These are phyloP conservation scores for Hymenoscyphus occultus DNA, from an alignment of 2,329 filamentous ascomycete genomes.

Conservation along the genomic window DNA sequence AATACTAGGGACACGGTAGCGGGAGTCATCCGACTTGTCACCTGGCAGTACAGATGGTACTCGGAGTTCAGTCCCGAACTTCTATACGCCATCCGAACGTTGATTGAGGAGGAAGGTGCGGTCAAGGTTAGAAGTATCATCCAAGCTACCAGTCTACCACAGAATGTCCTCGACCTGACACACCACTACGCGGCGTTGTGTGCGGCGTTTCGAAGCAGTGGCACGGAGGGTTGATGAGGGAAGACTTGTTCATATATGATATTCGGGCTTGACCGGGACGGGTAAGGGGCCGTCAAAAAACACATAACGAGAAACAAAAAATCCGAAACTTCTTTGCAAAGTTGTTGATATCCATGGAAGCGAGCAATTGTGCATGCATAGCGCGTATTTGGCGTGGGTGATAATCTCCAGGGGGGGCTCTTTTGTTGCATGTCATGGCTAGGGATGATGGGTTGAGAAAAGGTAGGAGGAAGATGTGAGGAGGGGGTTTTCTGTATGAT, in stretches of 20 bases:
- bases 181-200: conserved; percentile 95
- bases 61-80: conserved; percentile 96
- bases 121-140: conserved; percentile 97
- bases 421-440: too few species aligned
- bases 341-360: too few species aligned
- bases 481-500: neutral
- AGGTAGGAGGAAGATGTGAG: neutral
- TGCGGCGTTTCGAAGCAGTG: conserved; percentile 90
- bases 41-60: conserved; percentile 99
- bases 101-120: conserved; percentile 96
- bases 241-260: neutral
- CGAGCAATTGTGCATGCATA: too few species aligned
- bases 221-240: conserved; percentile 40
- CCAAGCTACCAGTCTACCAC: conserved; percentile 89
- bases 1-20: conserved; percentile 79
- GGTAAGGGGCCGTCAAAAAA: too few species aligned
- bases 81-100: conserved; percentile 79
- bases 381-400: too few species aligned
- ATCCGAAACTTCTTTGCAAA: too few species aligned
- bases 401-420: too few species aligned
- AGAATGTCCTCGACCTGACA: conserved; percentile 88
- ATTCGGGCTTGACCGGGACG: neutral
- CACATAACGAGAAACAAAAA: too few species aligned
- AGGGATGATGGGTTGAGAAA: neutral
- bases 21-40: conserved; percentile 85